Conservation (phyloP, 371 early-diverging fungal species). For the Mucor velutinosus region DNA sequence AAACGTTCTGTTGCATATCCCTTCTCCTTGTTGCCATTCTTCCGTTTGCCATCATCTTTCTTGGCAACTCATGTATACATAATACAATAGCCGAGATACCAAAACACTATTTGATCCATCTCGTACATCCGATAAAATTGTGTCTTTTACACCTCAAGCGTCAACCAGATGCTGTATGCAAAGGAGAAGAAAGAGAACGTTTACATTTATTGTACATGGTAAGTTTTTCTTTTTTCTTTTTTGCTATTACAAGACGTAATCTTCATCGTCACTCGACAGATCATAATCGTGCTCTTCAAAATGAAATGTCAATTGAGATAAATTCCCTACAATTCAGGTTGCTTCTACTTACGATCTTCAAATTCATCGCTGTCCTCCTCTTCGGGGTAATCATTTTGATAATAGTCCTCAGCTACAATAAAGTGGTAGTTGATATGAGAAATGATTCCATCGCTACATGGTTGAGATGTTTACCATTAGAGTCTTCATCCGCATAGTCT, state of each 20-base stretch:
- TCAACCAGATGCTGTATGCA: too few species aligned
- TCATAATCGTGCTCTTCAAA: slow-evolving; percentile 25
- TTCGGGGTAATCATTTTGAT: slow-evolving; percentile 65
- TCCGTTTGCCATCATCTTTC: too few species aligned
- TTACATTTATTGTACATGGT: background rate
- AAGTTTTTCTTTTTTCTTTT: background rate
- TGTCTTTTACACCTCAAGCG: too few species aligned
- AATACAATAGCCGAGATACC: too few species aligned
- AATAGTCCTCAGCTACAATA: slow-evolving; percentile 63
- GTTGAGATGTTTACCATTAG: slow-evolving; percentile 44
- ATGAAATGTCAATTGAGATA: background rate
- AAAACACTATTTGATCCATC: too few species aligned
- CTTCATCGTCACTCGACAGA: slow-evolving; percentile 39
- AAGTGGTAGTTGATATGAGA: background rate
- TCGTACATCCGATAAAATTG: too few species aligned
- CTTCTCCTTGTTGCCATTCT: too few species aligned
- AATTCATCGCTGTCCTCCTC: slow-evolving; percentile 55
- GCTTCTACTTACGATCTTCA: slow-evolving; percentile 40
- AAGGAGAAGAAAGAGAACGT: background rate
- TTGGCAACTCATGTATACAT: too few species aligned
- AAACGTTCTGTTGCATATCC: too few species aligned
- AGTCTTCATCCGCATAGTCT: slow-evolving; percentile 63
- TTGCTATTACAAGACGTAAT: slow-evolving; percentile 14
- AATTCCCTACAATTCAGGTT: background rate
- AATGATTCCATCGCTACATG: background rate